Evolutionary conservation across 73 alveolate species (phyloP).

Genomic region (Uronychia setigera): DNA sequence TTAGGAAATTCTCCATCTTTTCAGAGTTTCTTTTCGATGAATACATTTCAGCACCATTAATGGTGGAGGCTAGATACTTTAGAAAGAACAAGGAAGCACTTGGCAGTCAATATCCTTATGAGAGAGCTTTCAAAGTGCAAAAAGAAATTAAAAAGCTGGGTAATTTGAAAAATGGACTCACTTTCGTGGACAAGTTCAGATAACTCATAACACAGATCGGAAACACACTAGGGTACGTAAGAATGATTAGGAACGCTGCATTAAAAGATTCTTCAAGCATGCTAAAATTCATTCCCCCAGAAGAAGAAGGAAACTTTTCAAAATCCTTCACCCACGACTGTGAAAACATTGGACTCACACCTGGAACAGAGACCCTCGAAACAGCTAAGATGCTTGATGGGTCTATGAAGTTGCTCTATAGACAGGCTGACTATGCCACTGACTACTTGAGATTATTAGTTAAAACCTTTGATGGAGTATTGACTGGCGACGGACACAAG

Average conservation of each 20-base stretch:
- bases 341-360: constrained; percentile 73
- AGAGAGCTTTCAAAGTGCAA: constrained; percentile 84
- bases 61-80: constrained; percentile 91
- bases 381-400: constrained; percentile 89
- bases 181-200: constrained; percentile 88
- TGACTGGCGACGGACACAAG: constrained; percentile 76
- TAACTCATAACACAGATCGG: constrained; percentile 96
- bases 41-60: constrained; percentile 83
- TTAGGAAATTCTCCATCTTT: constrained; percentile 68
- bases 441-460: constrained; percentile 92
- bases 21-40: constrained; percentile 94
- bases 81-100: constrained; percentile 88
- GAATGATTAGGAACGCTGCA: constrained; percentile 94
- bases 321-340: constrained; percentile 43
- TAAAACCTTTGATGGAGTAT: constrained; percentile 79
- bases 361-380: constrained; percentile 80
- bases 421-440: constrained; percentile 86
- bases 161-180: constrained; percentile 78
- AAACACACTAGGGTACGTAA: constrained; percentile 94
- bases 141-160: constrained; percentile 89
- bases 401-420: constrained; percentile 75
- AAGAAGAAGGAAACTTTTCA: constrained; percentile 48
- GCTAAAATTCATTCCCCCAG: constrained; percentile 81
- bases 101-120: constrained; percentile 90
- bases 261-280: constrained; percentile 89